These are phyloP conservation scores for Penicillium rolfsii DNA, from an alignment of 2,329 filamentous ascomycete genomes.

Conservation along the genomic window DNA sequence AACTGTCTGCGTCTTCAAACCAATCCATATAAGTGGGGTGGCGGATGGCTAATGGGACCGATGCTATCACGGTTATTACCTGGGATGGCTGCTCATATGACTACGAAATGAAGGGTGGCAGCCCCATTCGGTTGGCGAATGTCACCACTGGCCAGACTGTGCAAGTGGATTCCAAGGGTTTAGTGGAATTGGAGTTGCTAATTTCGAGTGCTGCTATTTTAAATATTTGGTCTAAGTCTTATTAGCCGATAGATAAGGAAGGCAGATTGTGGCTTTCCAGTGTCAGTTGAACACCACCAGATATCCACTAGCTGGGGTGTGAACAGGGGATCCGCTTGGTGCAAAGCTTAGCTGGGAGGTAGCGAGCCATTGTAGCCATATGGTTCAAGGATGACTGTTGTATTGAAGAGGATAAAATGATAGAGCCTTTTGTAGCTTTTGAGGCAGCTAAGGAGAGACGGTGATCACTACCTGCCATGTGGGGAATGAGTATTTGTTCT, in stretches of 20 bases:
- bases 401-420: background rate
- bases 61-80: slow-evolving; percentile 64
- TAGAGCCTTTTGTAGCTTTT: background rate
- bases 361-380: background rate
- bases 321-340: background rate
- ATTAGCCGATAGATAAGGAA: background rate
- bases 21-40: slow-evolving; percentile 49
- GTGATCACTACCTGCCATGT: background rate
- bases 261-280: background rate
- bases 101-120: slow-evolving; percentile 59
- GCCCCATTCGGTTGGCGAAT: slow-evolving; percentile 58
- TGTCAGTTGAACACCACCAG: background rate
- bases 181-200: slow-evolving; percentile 30
- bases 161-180: slow-evolving; percentile 39
- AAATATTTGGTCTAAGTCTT: slow-evolving; percentile 2
- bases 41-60: slow-evolving; percentile 64
- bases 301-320: background rate
- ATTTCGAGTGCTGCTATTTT: slow-evolving; percentile 34
- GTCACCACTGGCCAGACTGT: slow-evolving; percentile 57
- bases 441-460: background rate
- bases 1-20: slow-evolving; percentile 25
- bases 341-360: background rate
- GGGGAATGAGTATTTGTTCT: background rate
- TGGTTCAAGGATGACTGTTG: background rate
- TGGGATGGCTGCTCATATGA: slow-evolving; percentile 67